Evolutionary conservation across 441 rosid genomes (phyloP), one percentile per base, ranked within the genome.

Genomic region (Euphorbia schlechtendalii): DNA sequence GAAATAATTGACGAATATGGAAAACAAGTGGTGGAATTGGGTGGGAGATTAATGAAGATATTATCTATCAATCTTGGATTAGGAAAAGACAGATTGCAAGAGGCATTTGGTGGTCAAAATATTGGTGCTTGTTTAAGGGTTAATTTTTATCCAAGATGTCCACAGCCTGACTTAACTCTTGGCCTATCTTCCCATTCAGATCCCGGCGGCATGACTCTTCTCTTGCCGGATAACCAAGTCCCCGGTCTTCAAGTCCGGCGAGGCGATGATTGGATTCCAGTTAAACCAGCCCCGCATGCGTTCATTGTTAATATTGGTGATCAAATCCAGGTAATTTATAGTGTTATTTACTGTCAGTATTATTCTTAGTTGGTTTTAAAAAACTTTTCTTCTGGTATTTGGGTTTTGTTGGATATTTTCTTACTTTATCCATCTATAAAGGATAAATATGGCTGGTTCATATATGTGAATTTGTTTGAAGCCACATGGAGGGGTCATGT

Each of bases 161-260:
- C 97, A 13, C 91, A 85, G 56, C 97, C 97, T 0, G 90, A 86
- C 58, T 72, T 90, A 28, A 77, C 97, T 2, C 83, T 90, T 0
- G 97, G 97, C 20, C 80, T 90, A 25, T 90, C 97, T 0, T 59
- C 97, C 1, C 97, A 90, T 79, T 88, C 97, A 1, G 97, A 90
- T 61, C 97, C 97, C 0, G 97, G 97, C 0, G 97, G 96, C 41
- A 62, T 88, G 87, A 88, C 97, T 68, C 57, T 90, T 65, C 84
- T 90, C 64, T 76, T 90, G 61, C 88, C 96, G 8, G 97, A 90
- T 40, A 75, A 80, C 21, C 61, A 86, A 41, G 90, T 88, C 13
- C 66, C 82, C 1, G 97, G 97, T 18, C 88, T 90, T 6, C 97
- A 90, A 46, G 88, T 90, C 61, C 83, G 83, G 13, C 77, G 71